Conservation (phyloP, 805 yeast genomes). For the Candida ortonii region DNA sequence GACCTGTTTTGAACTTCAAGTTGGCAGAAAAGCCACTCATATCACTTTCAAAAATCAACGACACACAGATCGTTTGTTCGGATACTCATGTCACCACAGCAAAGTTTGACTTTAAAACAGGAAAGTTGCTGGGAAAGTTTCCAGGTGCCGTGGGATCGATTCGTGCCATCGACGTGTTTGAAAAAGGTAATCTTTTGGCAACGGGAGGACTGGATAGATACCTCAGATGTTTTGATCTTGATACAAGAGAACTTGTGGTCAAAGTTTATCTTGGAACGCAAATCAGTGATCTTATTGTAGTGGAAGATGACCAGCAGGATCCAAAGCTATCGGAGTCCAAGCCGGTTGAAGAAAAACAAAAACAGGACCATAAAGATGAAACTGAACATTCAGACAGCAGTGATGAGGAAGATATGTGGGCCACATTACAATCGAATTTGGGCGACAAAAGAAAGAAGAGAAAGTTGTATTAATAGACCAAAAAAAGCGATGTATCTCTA, state of each 20-base stretch:
- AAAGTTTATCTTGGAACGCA: constrained; percentile 79
- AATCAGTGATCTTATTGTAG: constrained; percentile 48
- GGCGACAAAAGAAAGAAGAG: constrained; percentile 31
- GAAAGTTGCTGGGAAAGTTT: constrained; percentile 63
- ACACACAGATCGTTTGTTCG: constrained; percentile 56
- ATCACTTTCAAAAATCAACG: constrained; percentile 36
- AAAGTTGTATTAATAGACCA: constrained; percentile 15
- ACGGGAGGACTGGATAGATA: constrained; percentile 89
- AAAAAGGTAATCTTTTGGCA: constrained; percentile 47
- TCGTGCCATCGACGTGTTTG: constrained; percentile 34
- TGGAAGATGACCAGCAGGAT: constrained; percentile 42
- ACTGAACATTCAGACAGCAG: constrained; percentile 29
- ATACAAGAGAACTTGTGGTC: constrained; percentile 55
- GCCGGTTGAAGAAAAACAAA: constrained; percentile 38
- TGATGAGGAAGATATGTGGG: constrained; percentile 36
- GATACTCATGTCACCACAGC: constrained; percentile 70
- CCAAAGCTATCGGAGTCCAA: constrained; percentile 27
- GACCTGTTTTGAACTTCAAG: constrained; percentile 60
- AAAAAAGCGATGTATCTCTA: neutral
- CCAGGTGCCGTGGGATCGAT: constrained; percentile 79
- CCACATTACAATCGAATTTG: constrained; percentile 24
- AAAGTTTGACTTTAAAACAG: constrained; percentile 47
- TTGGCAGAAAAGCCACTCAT: constrained; percentile 54
- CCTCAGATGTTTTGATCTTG: constrained; percentile 68
- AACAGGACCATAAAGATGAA: constrained; percentile 34